phyloP scores from a whole-genome alignment of 805 yeast genomes.

The Ogataea wickerhamii region DNA sequence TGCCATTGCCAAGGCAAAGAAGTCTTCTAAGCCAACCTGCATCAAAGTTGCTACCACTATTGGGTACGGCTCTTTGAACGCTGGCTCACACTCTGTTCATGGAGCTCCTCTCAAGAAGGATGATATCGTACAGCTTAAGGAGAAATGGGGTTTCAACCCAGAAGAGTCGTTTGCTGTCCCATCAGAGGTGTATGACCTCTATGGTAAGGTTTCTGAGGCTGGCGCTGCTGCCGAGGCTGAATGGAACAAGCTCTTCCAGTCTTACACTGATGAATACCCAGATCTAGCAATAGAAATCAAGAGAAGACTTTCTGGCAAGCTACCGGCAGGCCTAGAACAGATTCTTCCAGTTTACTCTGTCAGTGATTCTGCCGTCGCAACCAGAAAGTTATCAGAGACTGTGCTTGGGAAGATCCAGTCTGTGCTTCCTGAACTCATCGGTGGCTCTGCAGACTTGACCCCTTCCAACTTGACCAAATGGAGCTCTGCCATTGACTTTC shows the following conservation, averaged over 20 bases:
- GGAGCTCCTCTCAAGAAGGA: conserved; percentile 95
- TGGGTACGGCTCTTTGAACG: conserved; percentile 84
- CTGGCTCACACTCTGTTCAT: conserved; percentile 90
- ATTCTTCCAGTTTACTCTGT: conserved; percentile 77
- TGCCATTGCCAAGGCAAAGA: conserved; percentile 81
- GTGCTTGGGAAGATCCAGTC: conserved; percentile 61
- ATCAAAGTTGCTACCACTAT: conserved; percentile 87
- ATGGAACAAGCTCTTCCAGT: conserved; percentile 66
- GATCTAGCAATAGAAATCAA: conserved; percentile 71
- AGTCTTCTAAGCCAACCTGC: conserved; percentile 81
- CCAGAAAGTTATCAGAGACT: conserved; percentile 90
- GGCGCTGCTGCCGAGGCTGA: conserved; percentile 68
- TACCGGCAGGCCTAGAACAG: conserved; percentile 81
- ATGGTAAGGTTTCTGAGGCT: conserved; percentile 50
- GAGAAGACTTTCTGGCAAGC: conserved; percentile 72
- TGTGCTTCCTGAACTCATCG: conserved; percentile 80
- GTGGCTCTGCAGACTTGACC: conserved; percentile 98
- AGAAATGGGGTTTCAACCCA: conserved; percentile 84
- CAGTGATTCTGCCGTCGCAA: conserved; percentile 77
- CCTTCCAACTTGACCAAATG: conserved; percentile 95
- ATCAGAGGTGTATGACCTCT: conserved; percentile 73
- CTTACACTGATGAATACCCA: conserved; percentile 69
- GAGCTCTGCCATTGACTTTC: conserved; percentile 83
- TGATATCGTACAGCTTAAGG: conserved; percentile 84
- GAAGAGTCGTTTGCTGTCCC: conserved; percentile 75